Conservation (phyloP, 2,329 filamentous ascomycete species). For the Conoideocrella luteorostrata region DNA sequence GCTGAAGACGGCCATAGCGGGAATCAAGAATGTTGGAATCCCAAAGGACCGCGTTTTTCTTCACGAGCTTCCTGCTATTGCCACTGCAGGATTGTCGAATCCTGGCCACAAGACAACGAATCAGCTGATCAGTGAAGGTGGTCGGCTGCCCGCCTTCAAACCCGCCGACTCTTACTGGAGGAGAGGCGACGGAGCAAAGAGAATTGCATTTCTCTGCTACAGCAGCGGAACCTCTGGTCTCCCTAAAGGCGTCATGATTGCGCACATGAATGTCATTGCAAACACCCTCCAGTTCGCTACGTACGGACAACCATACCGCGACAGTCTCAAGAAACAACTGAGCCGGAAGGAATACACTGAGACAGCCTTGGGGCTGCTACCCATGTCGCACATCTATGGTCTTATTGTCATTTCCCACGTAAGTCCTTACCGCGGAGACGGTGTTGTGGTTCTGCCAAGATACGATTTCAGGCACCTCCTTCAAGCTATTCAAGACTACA, state of each 20-base stretch:
- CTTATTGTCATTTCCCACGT: constrained; percentile 64
- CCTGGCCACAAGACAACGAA: constrained; percentile 58
- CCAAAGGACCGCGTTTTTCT: constrained; percentile 58
- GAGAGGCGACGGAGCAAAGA: constrained; percentile 52
- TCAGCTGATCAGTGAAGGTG: constrained; percentile 54
- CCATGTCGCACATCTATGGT: constrained; percentile 73
- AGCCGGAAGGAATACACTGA: constrained; percentile 14
- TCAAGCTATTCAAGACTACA: constrained; percentile 57
- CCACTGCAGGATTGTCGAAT: constrained; percentile 56
- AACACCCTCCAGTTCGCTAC: constrained; percentile 58
- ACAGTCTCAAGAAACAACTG: constrained; percentile 10
- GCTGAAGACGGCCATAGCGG: constrained; percentile 54
- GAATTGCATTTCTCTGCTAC: constrained; percentile 66
- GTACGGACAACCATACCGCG: constrained; percentile 27
- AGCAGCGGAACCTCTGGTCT: constrained; percentile 68
- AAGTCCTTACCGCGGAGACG: constrained; percentile 63
- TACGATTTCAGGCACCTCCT: constrained; percentile 64
- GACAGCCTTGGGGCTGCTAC: constrained; percentile 56
- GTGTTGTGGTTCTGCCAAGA: constrained; percentile 62
- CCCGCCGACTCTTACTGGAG: constrained; percentile 43
- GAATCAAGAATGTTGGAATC: constrained; percentile 54
- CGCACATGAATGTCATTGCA: constrained; percentile 67
- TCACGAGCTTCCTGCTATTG: constrained; percentile 51
- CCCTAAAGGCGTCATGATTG: constrained; percentile 74
- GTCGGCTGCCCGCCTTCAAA: constrained; percentile 31